Evolutionary conservation across 2,329 filamentous ascomycete genomes (phyloP), one percentile per base, ranked within the genome.

Genomic region (Escovopsis sp.): DNA sequence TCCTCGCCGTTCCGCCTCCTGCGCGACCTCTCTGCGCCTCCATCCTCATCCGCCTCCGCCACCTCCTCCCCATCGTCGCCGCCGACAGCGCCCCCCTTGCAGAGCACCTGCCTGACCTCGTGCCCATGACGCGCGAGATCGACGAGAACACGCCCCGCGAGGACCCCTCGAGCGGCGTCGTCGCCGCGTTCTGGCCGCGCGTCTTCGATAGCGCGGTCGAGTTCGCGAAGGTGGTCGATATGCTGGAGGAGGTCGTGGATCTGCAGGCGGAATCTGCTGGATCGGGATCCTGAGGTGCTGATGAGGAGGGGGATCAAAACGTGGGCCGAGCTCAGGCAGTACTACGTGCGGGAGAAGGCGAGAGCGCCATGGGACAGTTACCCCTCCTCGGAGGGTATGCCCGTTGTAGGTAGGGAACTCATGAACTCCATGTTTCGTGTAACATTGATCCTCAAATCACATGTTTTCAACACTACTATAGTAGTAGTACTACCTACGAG

Each of bases 91-190:
- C 17, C 3, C 5, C 14, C 28, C 17, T 31, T 4, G 28, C 15
- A 8, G 31, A 43, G 11, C 38, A 43, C 15, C 17, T 48, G 11
- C 26, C 39, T 13, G 46, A 50, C 34, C 27, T 48, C 2, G 38
- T 45, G 5, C 15, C 31, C 12, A 39, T 50, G 4, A 39, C 42
- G 3, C 27, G 40, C 7, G 39, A 41, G 34, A 35, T 50, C 9
- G 49, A 48, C 29, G 38, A 42, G 14, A 46, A 43, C 39, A 49
- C 48, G 3, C 16, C 44, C 19, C 39, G 43, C 15, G 31, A 25
- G 5, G 21, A 48, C 31, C 14, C 32, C n/a, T 46, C 46, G 6
- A 43, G 47, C 14, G n/a, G 16, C 12, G 14, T 48, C 25, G 25
- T 49, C 6, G 38, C 42, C 3, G 31, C 34, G 23, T 50, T 45